Evolutionary conservation across 352 stramenopile genomes (phyloP).

Genomic region (Aphanomyces invadans): DNA sequence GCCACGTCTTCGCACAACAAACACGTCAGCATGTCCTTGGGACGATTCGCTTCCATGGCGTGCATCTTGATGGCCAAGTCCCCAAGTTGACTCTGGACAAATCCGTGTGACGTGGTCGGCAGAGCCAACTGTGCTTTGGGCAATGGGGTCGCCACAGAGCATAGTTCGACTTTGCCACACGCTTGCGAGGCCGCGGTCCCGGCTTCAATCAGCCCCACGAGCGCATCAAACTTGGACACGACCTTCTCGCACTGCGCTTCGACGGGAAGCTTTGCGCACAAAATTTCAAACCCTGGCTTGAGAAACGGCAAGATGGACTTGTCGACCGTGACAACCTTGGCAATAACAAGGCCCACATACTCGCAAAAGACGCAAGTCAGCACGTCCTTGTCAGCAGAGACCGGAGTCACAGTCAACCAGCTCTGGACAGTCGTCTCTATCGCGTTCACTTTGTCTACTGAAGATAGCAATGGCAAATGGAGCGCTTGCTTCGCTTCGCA

Average conservation of each 20-base stretch:
- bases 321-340: not conserved
- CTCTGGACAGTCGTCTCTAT: not conserved
- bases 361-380: conserved; percentile 12
- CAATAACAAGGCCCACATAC: conserved; percentile 7
- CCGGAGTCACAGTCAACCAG: not conserved
- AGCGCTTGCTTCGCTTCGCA: not conserved
- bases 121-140: too few species aligned
- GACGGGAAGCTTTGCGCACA: conserved; percentile 14
- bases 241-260: conserved; percentile 12
- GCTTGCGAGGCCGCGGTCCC: not conserved
- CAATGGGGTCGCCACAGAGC: not conserved
- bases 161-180: conserved; percentile 12
- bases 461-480: not conserved
- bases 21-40: conserved; percentile 8
- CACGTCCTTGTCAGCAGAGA: not conserved
- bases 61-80: conserved; percentile 1
- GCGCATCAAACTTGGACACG: conserved; percentile 13
- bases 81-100: conserved; percentile 1
- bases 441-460: not conserved
- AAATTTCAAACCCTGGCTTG: conserved; percentile 15
- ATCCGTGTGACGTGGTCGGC: not conserved
- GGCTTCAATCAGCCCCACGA: conserved; percentile 11
- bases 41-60: not conserved
- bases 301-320: conserved; percentile 14
- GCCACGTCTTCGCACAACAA: conserved; percentile 17